Conservation (phyloP, 441 rosid genomes). For the Mallotus japonicus region DNA sequence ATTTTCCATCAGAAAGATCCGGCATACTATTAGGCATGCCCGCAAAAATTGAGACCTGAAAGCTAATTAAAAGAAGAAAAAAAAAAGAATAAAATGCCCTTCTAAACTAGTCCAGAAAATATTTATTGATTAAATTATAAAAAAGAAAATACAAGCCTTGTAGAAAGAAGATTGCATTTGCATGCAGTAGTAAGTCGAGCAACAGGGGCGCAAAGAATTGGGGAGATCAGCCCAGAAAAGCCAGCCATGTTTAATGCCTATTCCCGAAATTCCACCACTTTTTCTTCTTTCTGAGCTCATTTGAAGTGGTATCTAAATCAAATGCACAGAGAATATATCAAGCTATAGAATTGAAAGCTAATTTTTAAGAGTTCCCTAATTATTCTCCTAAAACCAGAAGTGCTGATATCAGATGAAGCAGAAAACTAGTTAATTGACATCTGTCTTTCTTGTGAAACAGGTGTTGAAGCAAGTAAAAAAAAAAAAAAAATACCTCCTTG, state of each 20-base stretch:
- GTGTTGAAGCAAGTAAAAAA: conserved; percentile 3
- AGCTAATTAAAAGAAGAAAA: too few relatives aligned
- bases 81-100: conserved; percentile 1
- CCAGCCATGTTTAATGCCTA: conserved; percentile 30
- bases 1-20: conserved; percentile 1
- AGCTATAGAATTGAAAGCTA: conserved; percentile 12
- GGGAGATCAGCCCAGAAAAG: neutral
- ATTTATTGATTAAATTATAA: conserved; percentile 1
- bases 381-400: neutral
- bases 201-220: too few relatives aligned
- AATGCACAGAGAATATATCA: conserved; percentile 2
- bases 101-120: conserved; percentile 3
- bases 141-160: neutral
- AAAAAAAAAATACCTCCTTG: conserved; percentile 63
- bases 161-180: neutral
- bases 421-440: neutral
- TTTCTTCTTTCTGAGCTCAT: conserved; percentile 55
- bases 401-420: neutral
- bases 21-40: conserved; percentile 17
- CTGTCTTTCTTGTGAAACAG: neutral
- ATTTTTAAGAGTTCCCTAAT: neutral
- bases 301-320: conserved; percentile 41
- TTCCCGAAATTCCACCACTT: conserved; percentile 78
- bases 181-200: too few relatives aligned
- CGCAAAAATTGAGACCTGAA: conserved; percentile 2